These are phyloP conservation scores for Pseudogymnoascus sp. DNA, from an alignment of 2,329 filamentous ascomycete species.

Conservation along the genomic window DNA sequence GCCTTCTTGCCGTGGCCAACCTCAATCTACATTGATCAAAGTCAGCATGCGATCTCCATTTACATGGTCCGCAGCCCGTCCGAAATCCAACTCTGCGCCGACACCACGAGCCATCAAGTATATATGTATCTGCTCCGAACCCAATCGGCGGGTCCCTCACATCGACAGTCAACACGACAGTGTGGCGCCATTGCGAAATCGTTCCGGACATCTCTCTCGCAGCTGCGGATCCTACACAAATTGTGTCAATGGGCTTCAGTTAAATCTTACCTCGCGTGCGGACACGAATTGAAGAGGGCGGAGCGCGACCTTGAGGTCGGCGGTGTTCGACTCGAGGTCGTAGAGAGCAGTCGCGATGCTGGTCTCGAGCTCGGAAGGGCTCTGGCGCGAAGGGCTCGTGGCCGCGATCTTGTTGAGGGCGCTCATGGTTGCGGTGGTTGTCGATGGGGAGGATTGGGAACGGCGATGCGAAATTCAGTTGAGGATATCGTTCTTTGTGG, in stretches of 20 bases:
- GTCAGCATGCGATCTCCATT: conserved; percentile 72
- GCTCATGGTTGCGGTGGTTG: conserved; percentile 48
- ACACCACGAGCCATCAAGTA: conserved; percentile 20
- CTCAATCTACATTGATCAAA: conserved; percentile 78
- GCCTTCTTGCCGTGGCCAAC: conserved; percentile 99
- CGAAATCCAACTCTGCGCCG: conserved; percentile 46
- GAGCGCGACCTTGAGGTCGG: conserved; percentile 93
- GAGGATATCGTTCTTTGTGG: conserved; percentile 1
- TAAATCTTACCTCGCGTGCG: conserved; percentile 88
- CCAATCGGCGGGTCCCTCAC: conserved; percentile 4
- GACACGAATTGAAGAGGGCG: conserved; percentile 98
- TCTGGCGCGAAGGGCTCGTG: conserved; percentile 93
- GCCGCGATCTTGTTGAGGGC: conserved; percentile 96
- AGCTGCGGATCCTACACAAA: conserved; percentile 6
- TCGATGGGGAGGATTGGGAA: conserved; percentile 6
- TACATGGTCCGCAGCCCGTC: conserved; percentile 70
- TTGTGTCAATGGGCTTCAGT: neutral
- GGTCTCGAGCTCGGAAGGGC: conserved; percentile 95
- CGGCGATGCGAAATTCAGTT: conserved; percentile 1
- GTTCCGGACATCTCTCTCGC: conserved; percentile 7
- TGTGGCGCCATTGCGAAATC: conserved; percentile 9
- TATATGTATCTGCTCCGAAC: conserved; percentile 7
- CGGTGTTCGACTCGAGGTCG: conserved; percentile 98
- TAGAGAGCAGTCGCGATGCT: conserved; percentile 94
- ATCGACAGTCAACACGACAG: conserved; percentile 6